Conservation (phyloP, 2,329 filamentous ascomycete genomes). For the Fusarium musae region DNA sequence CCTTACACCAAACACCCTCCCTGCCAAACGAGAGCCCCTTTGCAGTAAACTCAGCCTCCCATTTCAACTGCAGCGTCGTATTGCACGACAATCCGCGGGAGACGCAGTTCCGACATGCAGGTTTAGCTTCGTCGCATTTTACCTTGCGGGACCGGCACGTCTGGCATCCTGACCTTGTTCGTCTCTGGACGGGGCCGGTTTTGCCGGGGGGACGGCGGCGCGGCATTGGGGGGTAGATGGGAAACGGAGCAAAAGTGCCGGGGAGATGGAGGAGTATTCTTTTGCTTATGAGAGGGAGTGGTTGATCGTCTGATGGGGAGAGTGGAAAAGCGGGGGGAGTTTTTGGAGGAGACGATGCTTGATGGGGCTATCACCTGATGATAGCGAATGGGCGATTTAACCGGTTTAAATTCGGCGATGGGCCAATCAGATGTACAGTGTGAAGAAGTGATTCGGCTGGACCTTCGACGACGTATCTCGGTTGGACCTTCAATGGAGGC, state of each 20-base stretch:
- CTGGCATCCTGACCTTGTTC: slow-evolving; percentile 38
- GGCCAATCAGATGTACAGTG: background rate
- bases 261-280: background rate
- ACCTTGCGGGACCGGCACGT: slow-evolving; percentile 41
- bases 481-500: background rate
- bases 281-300: background rate
- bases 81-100: slow-evolving; percentile 30
- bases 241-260: background rate
- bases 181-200: slow-evolving; percentile 25
- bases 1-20: slow-evolving; percentile 46
- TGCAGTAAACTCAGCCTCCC: slow-evolving; percentile 45
- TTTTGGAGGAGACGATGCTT: background rate
- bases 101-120: slow-evolving; percentile 32
- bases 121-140: slow-evolving; percentile 40
- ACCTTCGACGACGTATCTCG: slow-evolving; percentile 17
- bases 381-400: background rate
- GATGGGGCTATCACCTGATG: slow-evolving; percentile 25
- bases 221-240: slow-evolving; percentile 17
- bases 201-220: slow-evolving; percentile 27
- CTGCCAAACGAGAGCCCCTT: slow-evolving; percentile 45
- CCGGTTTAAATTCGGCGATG: background rate
- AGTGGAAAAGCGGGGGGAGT: slow-evolving; percentile 29
- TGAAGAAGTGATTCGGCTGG: slow-evolving; percentile 20
- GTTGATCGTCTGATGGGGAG: background rate
- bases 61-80: slow-evolving; percentile 39